Evolutionary conservation across 2,329 filamentous ascomycete genomes (phyloP), one percentile per base, ranked within the genome.

Genomic region (Diaporthe citriasiana): DNA sequence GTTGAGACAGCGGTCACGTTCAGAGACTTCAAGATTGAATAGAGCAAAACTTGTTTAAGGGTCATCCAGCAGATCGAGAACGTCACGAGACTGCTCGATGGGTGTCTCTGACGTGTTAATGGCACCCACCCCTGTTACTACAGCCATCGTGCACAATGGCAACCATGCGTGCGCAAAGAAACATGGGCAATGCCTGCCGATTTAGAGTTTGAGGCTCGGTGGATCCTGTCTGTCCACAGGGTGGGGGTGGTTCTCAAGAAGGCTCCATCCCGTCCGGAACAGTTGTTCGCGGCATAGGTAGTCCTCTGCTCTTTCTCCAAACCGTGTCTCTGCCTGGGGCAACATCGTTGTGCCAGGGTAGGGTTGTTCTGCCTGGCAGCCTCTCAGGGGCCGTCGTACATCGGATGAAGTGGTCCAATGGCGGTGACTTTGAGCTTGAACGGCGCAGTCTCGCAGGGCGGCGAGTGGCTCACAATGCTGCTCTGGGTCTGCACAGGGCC

Each of bases 201-300:
- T 68, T 68, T 53, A 68, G 47, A 68, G 63, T 68, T 68, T 68
- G 63, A 68, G 63, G 63, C 63, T 53, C 45, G 50, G 63, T 68
- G 63, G 47, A 53, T 68, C 63, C 15, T 40, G 15, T 40, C 42
- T 25, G 45, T 66, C 13, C 30, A 35, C 42, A 38, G 33, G 45
- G 45, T 68, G 63, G 60, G 42, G 60, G 60, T n/a, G 27, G 42
- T 65, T 65, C 42, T 33, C 27, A 17, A 50, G 33, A 35, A 53
- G 47, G 47, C 9, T 25, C 38, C 45, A 53, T 40, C 33, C 63
- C 47, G 33, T 53, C 47, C 47, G 33, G 9, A 22, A 33, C n/a
- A 68, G 19, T 4, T 66, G 42, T 22, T 19, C 30, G 60, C 47
- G 60, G 42, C 30, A 33, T n/a, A 25, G 40, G 19, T 19, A 27